A percentile compares a stretch with the other conserved stretches of the same genome.
These are phyloP conservation scores for Davidsoniella eucalypti DNA, from an alignment of 2,329 filamentous ascomycete species.

Conservation along the genomic window DNA sequence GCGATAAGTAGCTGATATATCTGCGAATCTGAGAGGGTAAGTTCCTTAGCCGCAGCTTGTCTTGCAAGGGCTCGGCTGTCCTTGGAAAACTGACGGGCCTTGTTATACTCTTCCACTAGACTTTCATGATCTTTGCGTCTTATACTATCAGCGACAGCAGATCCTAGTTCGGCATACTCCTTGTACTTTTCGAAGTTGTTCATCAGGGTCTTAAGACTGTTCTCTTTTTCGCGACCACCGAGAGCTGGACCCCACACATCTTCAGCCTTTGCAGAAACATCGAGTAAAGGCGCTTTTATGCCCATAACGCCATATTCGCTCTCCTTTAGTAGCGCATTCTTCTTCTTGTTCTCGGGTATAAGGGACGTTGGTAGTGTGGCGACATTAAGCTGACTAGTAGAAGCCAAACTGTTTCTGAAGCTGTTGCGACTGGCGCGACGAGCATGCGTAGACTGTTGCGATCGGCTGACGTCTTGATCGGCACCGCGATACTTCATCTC, in stretches of 20 bases:
- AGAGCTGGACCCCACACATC: constrained; percentile 95
- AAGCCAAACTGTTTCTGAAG: constrained; percentile 15
- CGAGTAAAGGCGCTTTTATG: constrained; percentile 74
- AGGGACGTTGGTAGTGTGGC: constrained; percentile 15
- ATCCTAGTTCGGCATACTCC: constrained; percentile 66
- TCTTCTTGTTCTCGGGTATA: constrained; percentile 47
- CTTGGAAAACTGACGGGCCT: constrained; percentile 66
- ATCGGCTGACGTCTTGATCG: constrained; percentile 44
- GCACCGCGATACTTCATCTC: constrained; percentile 73
- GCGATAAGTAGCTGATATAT: constrained; percentile 77
- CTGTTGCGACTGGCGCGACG: constrained; percentile 12
- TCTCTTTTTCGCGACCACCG: constrained; percentile 80
- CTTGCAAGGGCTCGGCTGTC: constrained; percentile 57
- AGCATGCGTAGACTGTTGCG: constrained; percentile 38
- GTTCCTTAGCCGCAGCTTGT: constrained; percentile 27
- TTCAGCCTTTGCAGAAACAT: constrained; percentile 85
- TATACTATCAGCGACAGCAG: constrained; percentile 65
- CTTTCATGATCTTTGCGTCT: constrained; percentile 81
- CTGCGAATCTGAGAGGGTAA: constrained; percentile 55
- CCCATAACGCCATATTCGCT: constrained; percentile 79
- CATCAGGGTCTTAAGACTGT: constrained; percentile 64
- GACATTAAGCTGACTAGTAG: constrained; percentile 21
- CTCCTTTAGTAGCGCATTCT: constrained; percentile 83
- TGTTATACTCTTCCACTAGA: constrained; percentile 71
- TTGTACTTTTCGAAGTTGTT: constrained; percentile 62